Base-by-base conservation (phyloP, 1,284 basidiomycete species). In the Cutaneotrichosporon mucoides region DNA sequence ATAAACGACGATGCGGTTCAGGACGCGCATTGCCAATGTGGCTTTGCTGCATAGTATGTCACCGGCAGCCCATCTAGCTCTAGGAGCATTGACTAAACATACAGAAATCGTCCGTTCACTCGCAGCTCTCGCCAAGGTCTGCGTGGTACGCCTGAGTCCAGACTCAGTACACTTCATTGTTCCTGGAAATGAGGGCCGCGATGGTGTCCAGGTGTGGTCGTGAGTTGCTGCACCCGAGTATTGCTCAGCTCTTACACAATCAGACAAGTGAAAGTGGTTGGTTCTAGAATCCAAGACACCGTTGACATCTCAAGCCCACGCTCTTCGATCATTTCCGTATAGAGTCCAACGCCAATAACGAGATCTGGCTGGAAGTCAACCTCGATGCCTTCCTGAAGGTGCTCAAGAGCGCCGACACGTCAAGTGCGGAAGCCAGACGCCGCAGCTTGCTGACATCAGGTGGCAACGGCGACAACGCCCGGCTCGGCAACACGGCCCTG, bases 151-250 rank as follows among this genome's bases (percentile, higher is more conserved):
- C 67, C 88, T 93, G 66, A 86, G 85, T 0, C 85, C 88, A 63
- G 83, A 82, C 6, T 85, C 84, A 48, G 87, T 93, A 79, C 86
- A 87, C 62, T 87, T 93, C 65, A 92, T 94, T 57, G 69, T 79
- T 6, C 73, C 77, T 0, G 92, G 89, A 48, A 84, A 83, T 59
- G 89, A 91, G 64, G 88, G 86, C 61, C 88, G 89, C 65, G 90
- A 89, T 6, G 90, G 91, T 3, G 87, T 92, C 6, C 90, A 93
- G 74, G 89, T 93, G 50, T 94, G 92, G 91, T 91, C 90, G 91
- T 93, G 68, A 76, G 90, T 84, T 24, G 13, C 13, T 16, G 40
- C 13, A 34, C 52, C n/a, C 56, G 24, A 24, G 24, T 24, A 24
- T 24, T 24, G 24, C 24, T 24, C 24, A 24, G 24, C 24, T 24